A percentile compares a stretch with the other conserved stretches of the same genome.
These are phyloP conservation scores for Cercis canadensis DNA, from an alignment of 306 rosid species.

Conservation along the genomic window DNA sequence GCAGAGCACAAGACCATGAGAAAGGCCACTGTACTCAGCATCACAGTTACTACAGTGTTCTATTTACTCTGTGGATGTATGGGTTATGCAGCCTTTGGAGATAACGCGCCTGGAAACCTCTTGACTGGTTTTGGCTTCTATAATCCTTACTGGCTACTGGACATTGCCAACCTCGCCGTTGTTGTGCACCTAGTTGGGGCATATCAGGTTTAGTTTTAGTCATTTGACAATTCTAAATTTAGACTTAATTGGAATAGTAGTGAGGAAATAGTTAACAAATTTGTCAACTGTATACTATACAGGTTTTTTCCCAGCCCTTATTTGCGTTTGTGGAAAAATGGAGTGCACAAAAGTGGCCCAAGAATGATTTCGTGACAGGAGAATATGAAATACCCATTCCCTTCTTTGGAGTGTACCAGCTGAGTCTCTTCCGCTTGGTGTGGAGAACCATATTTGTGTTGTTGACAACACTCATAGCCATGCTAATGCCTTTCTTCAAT, in stretches of 20 bases:
- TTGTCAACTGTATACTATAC: slow-evolving; percentile 5
- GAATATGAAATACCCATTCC: slow-evolving; percentile 67
- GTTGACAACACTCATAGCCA: slow-evolving; percentile 63
- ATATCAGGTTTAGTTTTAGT: slow-evolving; percentile 55
- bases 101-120: slow-evolving; percentile 70
- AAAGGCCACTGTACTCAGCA: slow-evolving; percentile 64
- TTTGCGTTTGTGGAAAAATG: slow-evolving; percentile 81
- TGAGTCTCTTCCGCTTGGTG: slow-evolving; percentile 62
- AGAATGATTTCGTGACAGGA: slow-evolving; percentile 50
- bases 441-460: slow-evolving; percentile 73
- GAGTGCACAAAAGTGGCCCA: slow-evolving; percentile 60
- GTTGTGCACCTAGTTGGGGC: slow-evolving; percentile 79
- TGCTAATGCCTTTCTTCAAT: slow-evolving; percentile 83
- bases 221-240: neutral
- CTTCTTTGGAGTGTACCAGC: slow-evolving; percentile 47
- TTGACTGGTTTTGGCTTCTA: slow-evolving; percentile 84
- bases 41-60: slow-evolving; percentile 59
- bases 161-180: slow-evolving; percentile 73
- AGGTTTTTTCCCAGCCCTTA: slow-evolving; percentile 71
- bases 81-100: slow-evolving; percentile 85
- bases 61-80: slow-evolving; percentile 74
- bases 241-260: neutral
- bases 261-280: neutral
- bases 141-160: slow-evolving; percentile 79
- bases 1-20: slow-evolving; percentile 77